Evolutionary conservation across 306 rosid genomes (phyloP).

Genomic region (Rubus parviflorus): DNA sequence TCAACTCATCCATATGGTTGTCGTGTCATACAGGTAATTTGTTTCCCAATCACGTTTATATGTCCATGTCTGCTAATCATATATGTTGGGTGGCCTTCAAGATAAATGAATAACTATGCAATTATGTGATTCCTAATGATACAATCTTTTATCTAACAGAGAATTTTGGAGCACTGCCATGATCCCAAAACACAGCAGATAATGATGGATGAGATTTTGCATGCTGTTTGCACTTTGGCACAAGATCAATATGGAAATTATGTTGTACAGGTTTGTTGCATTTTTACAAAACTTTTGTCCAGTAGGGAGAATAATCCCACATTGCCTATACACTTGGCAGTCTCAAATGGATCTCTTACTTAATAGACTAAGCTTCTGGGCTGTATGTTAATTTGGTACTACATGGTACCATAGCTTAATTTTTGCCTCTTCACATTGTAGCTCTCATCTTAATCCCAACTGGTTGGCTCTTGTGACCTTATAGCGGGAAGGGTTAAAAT

Average conservation of each 20-base stretch:
- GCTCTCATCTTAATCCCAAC: neutral
- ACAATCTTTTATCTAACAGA: conserved; percentile 41
- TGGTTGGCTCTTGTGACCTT: neutral
- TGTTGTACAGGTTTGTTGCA: conserved; percentile 78
- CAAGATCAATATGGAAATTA: conserved; percentile 98
- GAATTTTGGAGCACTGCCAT: conserved; percentile 91
- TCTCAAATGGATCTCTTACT: neutral
- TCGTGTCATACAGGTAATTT: conserved; percentile 81
- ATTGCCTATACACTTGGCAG: neutral
- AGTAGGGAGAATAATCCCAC: neutral
- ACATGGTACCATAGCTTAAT: neutral
- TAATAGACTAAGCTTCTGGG: neutral
- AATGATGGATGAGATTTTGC: conserved; percentile 90
- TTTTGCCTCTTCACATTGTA: neutral
- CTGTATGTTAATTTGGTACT: neutral
- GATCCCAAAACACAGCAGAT: conserved; percentile 63
- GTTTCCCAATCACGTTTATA: neutral
- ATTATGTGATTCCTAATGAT: neutral
- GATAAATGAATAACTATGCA: neutral
- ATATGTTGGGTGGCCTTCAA: no score
- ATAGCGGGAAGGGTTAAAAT: neutral
- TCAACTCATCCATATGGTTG: conserved; percentile 99
- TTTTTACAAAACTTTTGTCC: neutral
- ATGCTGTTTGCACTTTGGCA: conserved; percentile 80
- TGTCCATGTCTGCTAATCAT: neutral